Percentiles rank a stretch among this genome's conserved stretches.
phyloP scores from a whole-genome alignment of 768 basidiomycete species.

The Inosperma sp. region DNA sequence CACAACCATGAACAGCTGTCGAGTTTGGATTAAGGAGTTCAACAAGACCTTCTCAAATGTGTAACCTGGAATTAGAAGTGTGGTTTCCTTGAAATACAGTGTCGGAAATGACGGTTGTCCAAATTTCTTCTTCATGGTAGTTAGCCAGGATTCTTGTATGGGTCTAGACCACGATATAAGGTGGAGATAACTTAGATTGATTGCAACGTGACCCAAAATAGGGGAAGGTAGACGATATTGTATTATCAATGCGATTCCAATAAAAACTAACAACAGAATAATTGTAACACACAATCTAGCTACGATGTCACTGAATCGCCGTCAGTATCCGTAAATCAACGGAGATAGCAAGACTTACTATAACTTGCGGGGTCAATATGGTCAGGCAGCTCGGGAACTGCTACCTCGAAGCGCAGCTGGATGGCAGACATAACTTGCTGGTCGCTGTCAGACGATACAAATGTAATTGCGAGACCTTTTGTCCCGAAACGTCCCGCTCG shows the following conservation, averaged over 20 bases:
- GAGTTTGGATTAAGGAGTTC: neutral
- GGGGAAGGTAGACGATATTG: neutral
- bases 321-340: slow-evolving; percentile 8
- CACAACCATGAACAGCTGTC: slow-evolving; percentile 11
- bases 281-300: slow-evolving; percentile 20
- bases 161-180: too few relatives aligned
- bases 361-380: slow-evolving; percentile 93
- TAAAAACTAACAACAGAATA: neutral
- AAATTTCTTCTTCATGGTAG: slow-evolving; percentile 48
- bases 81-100: slow-evolving; percentile 51
- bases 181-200: neutral
- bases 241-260: slow-evolving; percentile 4
- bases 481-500: slow-evolving; percentile 99
- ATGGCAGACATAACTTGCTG: slow-evolving; percentile 93
- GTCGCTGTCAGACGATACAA: slow-evolving; percentile 88
- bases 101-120: slow-evolving; percentile 55
- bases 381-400: slow-evolving; percentile 91
- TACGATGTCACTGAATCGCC: slow-evolving; percentile 45
- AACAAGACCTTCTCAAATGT: slow-evolving; percentile 58
- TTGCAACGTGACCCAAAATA: slow-evolving; percentile 1
- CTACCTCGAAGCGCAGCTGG: slow-evolving; percentile 95
- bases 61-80: slow-evolving; percentile 67
- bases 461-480: slow-evolving; percentile 97
- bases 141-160: too few relatives aligned
- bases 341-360: slow-evolving; percentile 55